Evolutionary conservation across 306 rosid genomes (phyloP).

Genomic region (Lathyrus oleraceus): DNA sequence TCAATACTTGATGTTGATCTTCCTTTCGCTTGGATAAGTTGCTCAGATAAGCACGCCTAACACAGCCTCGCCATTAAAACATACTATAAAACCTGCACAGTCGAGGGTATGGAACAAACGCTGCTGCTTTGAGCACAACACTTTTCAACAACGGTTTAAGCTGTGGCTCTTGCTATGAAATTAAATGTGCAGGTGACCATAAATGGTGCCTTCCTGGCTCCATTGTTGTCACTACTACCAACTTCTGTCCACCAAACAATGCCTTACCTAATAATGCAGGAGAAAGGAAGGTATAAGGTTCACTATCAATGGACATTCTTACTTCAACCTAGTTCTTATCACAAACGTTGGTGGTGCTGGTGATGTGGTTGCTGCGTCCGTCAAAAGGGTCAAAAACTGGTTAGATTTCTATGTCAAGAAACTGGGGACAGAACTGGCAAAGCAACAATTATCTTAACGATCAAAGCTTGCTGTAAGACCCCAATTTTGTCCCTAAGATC

Average conservation of each 20-base stretch:
- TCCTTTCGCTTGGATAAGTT: too few species aligned
- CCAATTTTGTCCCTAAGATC: too few species aligned
- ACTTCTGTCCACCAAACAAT: constrained; percentile 95
- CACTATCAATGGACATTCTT: constrained; percentile 92
- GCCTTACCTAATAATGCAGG: constrained; percentile 77
- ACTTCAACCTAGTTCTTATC: constrained; percentile 83
- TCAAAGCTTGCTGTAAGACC: too few species aligned
- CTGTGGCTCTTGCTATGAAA: constrained; percentile 93
- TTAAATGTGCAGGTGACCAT: constrained; percentile 65
- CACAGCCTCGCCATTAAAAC: too few species aligned
- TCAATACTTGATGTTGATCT: too few species aligned
- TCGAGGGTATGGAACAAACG: constrained; percentile 95
- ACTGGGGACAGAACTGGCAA: constrained; percentile 99
- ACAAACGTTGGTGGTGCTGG: constrained; percentile 99
- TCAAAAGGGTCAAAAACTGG: constrained; percentile 82
- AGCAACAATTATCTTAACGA: constrained; percentile 82
- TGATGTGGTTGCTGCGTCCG: constrained; percentile 69
- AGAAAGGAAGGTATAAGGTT: constrained; percentile 90
- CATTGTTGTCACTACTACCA: constrained; percentile 91
- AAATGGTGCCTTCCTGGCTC: constrained; percentile 92
- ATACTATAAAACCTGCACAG: constrained; percentile 91
- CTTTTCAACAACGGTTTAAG: constrained; percentile 89
- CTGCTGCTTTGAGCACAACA: constrained; percentile 95
- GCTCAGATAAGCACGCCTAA: too few species aligned
- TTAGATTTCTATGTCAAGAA: constrained; percentile 86